phyloP scores from a whole-genome alignment of 2,329 filamentous ascomycete species.

The Aspergillus sojae region DNA sequence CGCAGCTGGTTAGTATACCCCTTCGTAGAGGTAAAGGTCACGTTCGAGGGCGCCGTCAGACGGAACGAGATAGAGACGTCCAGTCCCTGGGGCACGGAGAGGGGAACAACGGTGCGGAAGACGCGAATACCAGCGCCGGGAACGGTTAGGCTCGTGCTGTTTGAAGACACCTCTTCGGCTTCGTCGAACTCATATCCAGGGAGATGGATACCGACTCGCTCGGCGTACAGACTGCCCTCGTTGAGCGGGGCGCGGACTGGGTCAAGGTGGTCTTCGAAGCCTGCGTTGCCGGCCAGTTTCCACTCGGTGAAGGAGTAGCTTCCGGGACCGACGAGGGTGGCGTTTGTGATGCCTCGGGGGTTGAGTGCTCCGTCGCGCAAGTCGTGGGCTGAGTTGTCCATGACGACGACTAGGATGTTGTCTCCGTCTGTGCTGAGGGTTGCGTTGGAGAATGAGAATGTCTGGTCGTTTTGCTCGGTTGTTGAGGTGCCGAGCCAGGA shows the following conservation, averaged over 20 bases:
- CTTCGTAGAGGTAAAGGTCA: constrained; percentile 18
- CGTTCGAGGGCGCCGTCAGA: constrained; percentile 49
- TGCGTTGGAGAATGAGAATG: constrained; percentile 55
- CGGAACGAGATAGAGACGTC: constrained; percentile 62
- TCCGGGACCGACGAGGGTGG: constrained; percentile 44
- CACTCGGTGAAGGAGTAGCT: constrained; percentile 55
- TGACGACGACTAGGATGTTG: constrained; percentile 62
- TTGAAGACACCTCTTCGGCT: constrained; percentile 43
- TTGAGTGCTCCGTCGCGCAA: constrained; percentile 33
- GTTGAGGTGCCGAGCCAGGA: constrained; percentile 53
- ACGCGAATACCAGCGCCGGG: constrained; percentile 56
- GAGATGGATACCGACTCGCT: constrained; percentile 62
- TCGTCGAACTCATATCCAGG: constrained; percentile 54
- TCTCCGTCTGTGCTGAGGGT: constrained; percentile 53
- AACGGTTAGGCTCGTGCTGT: constrained; percentile 35
- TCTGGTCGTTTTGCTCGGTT: constrained; percentile 28
- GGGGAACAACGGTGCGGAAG: constrained; percentile 57
- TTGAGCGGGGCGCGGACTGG: constrained; percentile 59
- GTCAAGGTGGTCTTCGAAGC: constrained; percentile 56
- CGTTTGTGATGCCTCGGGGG: constrained; percentile 45
- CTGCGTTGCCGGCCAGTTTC: constrained; percentile 62
- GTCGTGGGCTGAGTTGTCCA: constrained; percentile 52
- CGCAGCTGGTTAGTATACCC: constrained; percentile 44
- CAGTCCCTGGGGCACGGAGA: constrained; percentile 54
- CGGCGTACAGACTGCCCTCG: constrained; percentile 61